These are phyloP conservation scores for Epichloe coenophiala DNA, from an alignment of 2,329 filamentous ascomycete genomes.

Conservation along the genomic window DNA sequence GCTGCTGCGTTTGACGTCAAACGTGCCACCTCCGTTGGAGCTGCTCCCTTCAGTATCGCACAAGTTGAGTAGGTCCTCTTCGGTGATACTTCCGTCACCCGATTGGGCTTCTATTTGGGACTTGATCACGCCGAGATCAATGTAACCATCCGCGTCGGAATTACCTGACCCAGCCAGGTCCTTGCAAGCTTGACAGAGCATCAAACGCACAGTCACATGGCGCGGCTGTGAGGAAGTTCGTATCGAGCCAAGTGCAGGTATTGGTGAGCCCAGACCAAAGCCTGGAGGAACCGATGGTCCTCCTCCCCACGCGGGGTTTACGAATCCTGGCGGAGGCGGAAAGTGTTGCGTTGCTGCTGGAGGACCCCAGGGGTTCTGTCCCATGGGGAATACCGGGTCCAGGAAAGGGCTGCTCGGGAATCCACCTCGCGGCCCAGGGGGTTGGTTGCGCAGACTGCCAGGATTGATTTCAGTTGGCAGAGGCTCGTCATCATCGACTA, in stretches of 20 bases:
- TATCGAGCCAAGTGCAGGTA: slow-evolving; percentile 15
- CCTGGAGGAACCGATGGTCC: slow-evolving; percentile 19
- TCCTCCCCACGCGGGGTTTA: slow-evolving; percentile 24
- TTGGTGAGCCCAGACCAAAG: slow-evolving; percentile 21
- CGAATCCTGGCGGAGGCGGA: slow-evolving; percentile 33
- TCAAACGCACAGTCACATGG: slow-evolving; percentile 54
- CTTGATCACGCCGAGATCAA: slow-evolving; percentile 55
- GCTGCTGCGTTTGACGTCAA: slow-evolving; percentile 50
- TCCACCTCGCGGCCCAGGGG: slow-evolving; percentile 34
- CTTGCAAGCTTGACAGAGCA: slow-evolving; percentile 70
- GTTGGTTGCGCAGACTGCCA: slow-evolving; percentile 31
- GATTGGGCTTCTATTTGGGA: slow-evolving; percentile 47
- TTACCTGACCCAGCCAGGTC: slow-evolving; percentile 28
- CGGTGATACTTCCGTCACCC: slow-evolving; percentile 21
- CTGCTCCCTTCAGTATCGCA: slow-evolving; percentile 82
- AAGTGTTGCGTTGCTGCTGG: slow-evolving; percentile 21
- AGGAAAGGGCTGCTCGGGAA: slow-evolving; percentile 30
- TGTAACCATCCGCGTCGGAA: slow-evolving; percentile 46
- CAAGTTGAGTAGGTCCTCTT: slow-evolving; percentile 64
- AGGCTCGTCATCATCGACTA: slow-evolving; percentile 62
- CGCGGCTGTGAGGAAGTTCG: slow-evolving; percentile 39
- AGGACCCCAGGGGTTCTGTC: slow-evolving; percentile 28
- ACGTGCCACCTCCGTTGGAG: slow-evolving; percentile 81
- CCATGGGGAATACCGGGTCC: slow-evolving; percentile 25
- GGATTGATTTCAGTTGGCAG: slow-evolving; percentile 21